Conservation (phyloP, 176 grass and related monocot genomes). For the Triticum timopheevii region DNA sequence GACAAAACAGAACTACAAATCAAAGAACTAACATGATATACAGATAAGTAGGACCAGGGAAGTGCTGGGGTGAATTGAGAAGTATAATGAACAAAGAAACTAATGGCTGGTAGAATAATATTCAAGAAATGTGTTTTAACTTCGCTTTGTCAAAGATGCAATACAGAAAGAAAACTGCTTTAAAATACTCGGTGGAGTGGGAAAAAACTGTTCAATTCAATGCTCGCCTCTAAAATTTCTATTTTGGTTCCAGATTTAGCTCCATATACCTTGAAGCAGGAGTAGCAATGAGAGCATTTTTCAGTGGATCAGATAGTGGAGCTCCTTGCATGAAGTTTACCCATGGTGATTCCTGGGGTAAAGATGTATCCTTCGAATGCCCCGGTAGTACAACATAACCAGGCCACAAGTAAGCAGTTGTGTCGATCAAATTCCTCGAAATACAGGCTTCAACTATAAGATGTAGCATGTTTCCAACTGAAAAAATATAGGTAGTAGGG, state of each 20-base stretch:
- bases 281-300: slow-evolving; percentile 67
- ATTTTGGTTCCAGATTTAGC: not conserved
- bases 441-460: slow-evolving; percentile 98
- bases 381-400: slow-evolving; percentile 67
- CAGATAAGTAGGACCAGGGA: not conserved
- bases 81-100: slow-evolving; percentile 12
- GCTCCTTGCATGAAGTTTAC: slow-evolving; percentile 85
- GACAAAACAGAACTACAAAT: slow-evolving; percentile 37
- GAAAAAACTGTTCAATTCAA: not conserved
- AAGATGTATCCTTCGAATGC: slow-evolving; percentile 58
- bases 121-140: no score
- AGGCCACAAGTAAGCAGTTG: slow-evolving; percentile 89
- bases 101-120: not conserved
- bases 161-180: no score
- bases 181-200: no score
- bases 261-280: slow-evolving; percentile 86
- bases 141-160: no score
- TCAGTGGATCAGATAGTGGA: slow-evolving; percentile 69
- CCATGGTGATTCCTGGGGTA: slow-evolving; percentile 86
- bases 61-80: not conserved
- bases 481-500: slow-evolving; percentile 28
- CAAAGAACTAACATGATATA: not conserved
- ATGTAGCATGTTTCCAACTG: slow-evolving; percentile 94
- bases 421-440: slow-evolving; percentile 90
- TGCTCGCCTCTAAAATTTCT: not conserved